A percentile compares a stretch with the other conserved stretches of the same genome.
These are phyloP conservation scores for Scenedesmus sp. DNA, from an alignment of 163 green algal genomes.

Conservation along the genomic window DNA sequence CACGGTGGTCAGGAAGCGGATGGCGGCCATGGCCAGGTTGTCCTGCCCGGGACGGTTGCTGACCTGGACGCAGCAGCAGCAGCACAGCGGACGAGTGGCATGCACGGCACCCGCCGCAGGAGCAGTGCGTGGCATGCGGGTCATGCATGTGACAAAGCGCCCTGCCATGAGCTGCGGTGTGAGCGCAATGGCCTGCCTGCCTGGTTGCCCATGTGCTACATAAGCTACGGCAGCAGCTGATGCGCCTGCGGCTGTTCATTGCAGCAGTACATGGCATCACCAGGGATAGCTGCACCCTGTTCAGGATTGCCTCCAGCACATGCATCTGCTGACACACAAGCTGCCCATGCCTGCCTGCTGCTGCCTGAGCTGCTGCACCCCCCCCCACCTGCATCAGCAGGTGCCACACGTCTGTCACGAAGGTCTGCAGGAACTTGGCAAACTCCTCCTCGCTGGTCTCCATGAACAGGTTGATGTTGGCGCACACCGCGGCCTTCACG, in stretches of 20 bases:
- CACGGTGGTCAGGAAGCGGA: constrained; percentile 97
- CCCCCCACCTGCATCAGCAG: constrained; percentile 84
- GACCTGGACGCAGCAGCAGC: constrained; percentile 24
- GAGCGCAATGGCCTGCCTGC: too few relatives aligned
- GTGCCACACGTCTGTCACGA: constrained; percentile 94
- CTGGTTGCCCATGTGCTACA: too few relatives aligned
- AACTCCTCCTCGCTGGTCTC: constrained; percentile 99
- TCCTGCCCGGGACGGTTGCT: constrained; percentile 75
- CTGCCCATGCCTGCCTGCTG: constrained; percentile 62
- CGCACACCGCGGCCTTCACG: constrained; percentile 83
- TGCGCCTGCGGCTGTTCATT: too few relatives aligned
- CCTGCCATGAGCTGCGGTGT: too few relatives aligned
- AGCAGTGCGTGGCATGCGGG: background rate
- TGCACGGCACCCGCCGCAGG: background rate
- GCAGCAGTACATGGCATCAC: too few relatives aligned
- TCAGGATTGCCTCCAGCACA: background rate
- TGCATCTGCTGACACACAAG: background rate
- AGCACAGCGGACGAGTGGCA: background rate
- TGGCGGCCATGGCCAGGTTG: constrained; percentile 91
- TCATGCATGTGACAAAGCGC: background rate
- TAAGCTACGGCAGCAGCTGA: too few relatives aligned
- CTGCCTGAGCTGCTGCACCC: constrained; percentile 48
- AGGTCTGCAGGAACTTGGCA: constrained; percentile 89
- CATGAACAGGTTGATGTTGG: constrained; percentile 95
- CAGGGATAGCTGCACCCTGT: too few relatives aligned